These are phyloP conservation scores for Kodamaea laetipori DNA, from an alignment of 805 yeast species.

Conservation along the genomic window DNA sequence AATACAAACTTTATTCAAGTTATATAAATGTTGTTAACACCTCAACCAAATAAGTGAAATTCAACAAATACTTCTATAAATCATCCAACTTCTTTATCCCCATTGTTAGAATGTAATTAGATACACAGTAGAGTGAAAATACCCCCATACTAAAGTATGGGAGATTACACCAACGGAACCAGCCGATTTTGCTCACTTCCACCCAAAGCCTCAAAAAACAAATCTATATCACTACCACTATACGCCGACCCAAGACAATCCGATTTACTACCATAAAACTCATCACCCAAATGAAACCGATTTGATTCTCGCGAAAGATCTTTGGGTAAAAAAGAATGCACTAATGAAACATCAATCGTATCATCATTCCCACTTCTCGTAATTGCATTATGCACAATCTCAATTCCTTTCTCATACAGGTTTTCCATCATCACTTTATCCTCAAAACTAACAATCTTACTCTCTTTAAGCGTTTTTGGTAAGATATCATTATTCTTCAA, in stretches of 20 bases:
- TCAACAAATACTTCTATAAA: no score
- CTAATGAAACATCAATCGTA: constrained; percentile 27
- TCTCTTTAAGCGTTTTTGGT: background rate
- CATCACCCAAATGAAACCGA: constrained; percentile 20
- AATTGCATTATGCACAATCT: constrained; percentile 6
- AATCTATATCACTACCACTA: constrained; percentile 23
- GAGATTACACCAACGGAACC: no score
- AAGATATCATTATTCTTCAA: background rate
- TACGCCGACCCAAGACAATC: background rate
- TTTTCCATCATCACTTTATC: constrained; percentile 3
- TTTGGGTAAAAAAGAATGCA: constrained; percentile 26
- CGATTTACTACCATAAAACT: constrained; percentile 10
- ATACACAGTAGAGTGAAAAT: no score
- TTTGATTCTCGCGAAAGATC: constrained; percentile 25
- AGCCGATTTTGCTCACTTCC: constrained; percentile 1
- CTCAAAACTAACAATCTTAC: background rate
- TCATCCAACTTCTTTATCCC: no score
- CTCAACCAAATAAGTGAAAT: no score
- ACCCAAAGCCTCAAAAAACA: constrained; percentile 23
- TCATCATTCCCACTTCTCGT: constrained; percentile 7
- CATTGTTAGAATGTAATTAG: no score
- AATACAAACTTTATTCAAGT: no score
- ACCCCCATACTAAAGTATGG: no score
- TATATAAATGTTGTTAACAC: no score
- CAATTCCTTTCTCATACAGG: constrained; percentile 9